A percentile compares a stretch with the other conserved stretches of the same genome.
phyloP scores from a whole-genome alignment of 2,329 filamentous ascomycete species.

The Zasmidium citrigriseum region DNA sequence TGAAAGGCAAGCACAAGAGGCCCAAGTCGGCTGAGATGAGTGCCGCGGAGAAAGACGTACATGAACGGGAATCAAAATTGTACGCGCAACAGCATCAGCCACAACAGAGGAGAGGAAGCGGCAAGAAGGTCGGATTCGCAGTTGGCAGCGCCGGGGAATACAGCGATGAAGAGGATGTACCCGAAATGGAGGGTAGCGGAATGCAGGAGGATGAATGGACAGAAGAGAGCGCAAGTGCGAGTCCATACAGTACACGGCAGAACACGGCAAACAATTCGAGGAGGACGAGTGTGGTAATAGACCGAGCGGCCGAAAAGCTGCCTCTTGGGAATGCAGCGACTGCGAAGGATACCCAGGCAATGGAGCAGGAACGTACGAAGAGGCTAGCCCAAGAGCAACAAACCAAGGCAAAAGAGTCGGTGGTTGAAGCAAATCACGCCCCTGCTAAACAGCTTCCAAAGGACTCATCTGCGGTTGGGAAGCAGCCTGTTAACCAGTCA shows the following conservation, averaged over 20 bases:
- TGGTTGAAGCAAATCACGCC: background rate
- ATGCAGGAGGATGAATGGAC: constrained; percentile 40
- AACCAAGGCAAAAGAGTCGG: background rate
- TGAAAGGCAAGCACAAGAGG: constrained; percentile 33
- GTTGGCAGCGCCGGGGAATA: constrained; percentile 31
- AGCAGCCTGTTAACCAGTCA: background rate
- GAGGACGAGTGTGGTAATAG: constrained; percentile 29
- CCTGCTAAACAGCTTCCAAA: background rate
- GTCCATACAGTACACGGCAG: constrained; percentile 38
- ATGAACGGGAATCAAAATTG: constrained; percentile 31
- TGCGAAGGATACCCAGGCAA: background rate
- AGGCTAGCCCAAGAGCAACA: background rate
- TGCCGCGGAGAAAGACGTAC: constrained; percentile 28
- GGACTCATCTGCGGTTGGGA: background rate
- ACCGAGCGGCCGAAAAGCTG: constrained; percentile 22
- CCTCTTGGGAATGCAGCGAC: background rate
- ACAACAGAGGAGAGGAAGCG: constrained; percentile 14
- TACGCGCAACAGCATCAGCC: constrained; percentile 19
- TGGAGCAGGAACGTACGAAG: background rate
- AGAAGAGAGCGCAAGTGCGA: constrained; percentile 38
- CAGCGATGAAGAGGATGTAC: constrained; percentile 27
- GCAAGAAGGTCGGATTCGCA: constrained; percentile 36
- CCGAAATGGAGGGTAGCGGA: constrained; percentile 31
- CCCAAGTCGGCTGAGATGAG: constrained; percentile 33
- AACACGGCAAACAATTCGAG: constrained; percentile 40